Percentiles rank a stretch among this genome's conserved stretches.
These are phyloP conservation scores for Styphnolobium japonicum DNA, from an alignment of 306 rosid species.

Conservation along the genomic window DNA sequence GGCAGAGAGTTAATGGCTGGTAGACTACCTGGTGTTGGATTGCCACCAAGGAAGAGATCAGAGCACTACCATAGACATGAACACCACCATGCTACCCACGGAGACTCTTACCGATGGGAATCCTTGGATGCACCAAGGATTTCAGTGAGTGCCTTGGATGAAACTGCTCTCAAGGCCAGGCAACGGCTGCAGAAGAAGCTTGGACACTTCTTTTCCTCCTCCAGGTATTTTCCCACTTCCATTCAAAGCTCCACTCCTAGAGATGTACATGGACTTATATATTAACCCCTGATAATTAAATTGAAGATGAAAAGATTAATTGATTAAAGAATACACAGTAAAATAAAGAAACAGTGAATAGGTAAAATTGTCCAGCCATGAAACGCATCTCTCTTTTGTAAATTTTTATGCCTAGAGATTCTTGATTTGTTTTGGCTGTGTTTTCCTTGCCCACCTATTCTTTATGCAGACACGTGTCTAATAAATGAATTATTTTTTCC, in stretches of 20 bases:
- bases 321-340: background rate
- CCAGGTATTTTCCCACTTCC: slow-evolving; percentile 33
- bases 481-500: background rate
- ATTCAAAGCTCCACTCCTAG: background rate
- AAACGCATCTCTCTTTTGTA: background rate
- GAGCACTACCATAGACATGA: background rate
- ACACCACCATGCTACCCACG: background rate
- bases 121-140: slow-evolving; percentile 11
- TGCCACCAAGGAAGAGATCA: slow-evolving; percentile 39
- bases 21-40: slow-evolving; percentile 57
- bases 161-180: slow-evolving; percentile 45
- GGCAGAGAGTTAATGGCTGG: slow-evolving; percentile 43
- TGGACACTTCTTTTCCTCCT: slow-evolving; percentile 28
- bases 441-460: background rate
- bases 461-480: background rate
- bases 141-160: slow-evolving; percentile 33
- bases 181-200: slow-evolving; percentile 48
- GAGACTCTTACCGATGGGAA: slow-evolving; percentile 2
- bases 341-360: background rate
- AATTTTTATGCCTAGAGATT: background rate
- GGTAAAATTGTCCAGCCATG: background rate
- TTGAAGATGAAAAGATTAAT: background rate
- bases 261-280: background rate
- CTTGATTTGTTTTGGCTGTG: background rate
- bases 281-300: background rate